Percentiles rank a stretch among this genome's conserved stretches.
Evolutionary conservation across 108 stramenopile species (phyloP).

Genomic region (Tribonema minus): DNA sequence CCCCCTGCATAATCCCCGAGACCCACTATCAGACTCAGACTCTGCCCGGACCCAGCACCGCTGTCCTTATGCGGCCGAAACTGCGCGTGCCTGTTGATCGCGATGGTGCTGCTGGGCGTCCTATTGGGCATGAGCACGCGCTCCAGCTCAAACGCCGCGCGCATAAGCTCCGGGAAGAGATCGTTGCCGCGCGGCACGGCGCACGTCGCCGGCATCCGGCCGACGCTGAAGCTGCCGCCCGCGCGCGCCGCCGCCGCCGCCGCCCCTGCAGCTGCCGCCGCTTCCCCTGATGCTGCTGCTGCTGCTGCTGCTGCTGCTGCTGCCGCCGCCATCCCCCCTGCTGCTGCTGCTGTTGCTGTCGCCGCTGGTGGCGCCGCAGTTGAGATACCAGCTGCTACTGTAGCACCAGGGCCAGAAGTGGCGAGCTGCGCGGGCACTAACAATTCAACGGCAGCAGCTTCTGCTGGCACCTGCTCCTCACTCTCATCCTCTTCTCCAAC

Average conservation of each 20-base stretch:
- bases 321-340: neutral
- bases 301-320: neutral
- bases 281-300: neutral
- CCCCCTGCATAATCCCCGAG: conserved; percentile 80
- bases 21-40: conserved; percentile 75
- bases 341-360: no score
- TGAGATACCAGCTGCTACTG: no score
- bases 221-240: conserved; percentile 46
- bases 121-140: conserved; percentile 62
- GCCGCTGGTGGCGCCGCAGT: no score
- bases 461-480: no score
- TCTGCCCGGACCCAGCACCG: conserved; percentile 76
- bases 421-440: no score
- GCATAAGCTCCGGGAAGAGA: conserved; percentile 80
- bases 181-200: conserved; percentile 63
- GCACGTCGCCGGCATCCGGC: conserved; percentile 66
- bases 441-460: no score
- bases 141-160: conserved; percentile 77
- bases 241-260: neutral
- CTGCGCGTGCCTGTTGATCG: conserved; percentile 80
- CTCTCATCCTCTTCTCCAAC: no score
- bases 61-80: conserved; percentile 86
- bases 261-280: neutral
- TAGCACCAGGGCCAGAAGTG: no score
- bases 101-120: conserved; percentile 71